Percentiles rank a stretch among this genome's conserved stretches.
Conservation (phyloP, 2,329 filamentous ascomycete species). For the Apiospora hydei region DNA sequence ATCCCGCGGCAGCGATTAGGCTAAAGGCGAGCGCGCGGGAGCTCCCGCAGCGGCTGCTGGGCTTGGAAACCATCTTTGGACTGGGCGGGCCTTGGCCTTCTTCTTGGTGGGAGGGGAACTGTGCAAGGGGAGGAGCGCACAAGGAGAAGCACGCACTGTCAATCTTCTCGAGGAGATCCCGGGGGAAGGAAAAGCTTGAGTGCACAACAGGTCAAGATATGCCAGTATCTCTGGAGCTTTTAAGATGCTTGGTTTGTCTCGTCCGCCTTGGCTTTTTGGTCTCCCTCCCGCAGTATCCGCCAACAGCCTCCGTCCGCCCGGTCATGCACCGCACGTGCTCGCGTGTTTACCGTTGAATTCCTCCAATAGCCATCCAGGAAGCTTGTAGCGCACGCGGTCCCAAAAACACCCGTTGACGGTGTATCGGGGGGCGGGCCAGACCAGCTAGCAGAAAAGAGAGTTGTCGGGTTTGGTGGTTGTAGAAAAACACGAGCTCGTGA, state of each 20-base stretch:
- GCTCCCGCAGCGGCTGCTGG: background rate
- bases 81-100: too few species aligned
- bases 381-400: background rate
- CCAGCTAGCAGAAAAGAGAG: background rate
- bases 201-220: background rate
- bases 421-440: background rate
- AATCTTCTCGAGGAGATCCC: too few species aligned
- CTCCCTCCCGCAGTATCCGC: too few species aligned
- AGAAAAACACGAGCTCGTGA: conserved; percentile 1
- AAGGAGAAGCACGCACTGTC: too few species aligned
- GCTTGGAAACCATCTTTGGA: conserved; percentile 10
- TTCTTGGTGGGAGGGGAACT: background rate
- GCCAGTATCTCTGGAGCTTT: background rate
- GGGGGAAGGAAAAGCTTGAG: background rate
- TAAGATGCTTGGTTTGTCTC: background rate
- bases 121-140: background rate
- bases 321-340: background rate
- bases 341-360: background rate
- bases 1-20: conserved; percentile 25
- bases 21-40: background rate
- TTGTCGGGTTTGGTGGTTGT: background rate
- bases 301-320: background rate
- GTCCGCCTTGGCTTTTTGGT: background rate
- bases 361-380: background rate
- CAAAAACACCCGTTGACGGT: background rate